Base-by-base conservation (phyloP, 495 filamentous ascomycete species). In the Aspergillus sclerotiicarbonarius region DNA sequence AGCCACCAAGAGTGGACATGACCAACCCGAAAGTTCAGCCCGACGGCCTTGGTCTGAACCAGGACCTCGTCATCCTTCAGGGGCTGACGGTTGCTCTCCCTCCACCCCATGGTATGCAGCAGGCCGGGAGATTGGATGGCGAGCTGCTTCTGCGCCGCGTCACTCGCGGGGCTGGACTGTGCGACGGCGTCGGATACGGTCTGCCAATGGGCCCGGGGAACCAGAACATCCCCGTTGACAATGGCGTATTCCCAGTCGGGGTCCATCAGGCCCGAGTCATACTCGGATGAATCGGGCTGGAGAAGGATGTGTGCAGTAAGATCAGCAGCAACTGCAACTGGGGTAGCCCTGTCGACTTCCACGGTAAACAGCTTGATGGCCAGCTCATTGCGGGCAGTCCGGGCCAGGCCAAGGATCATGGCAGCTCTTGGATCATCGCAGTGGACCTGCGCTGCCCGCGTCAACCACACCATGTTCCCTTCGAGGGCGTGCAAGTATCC, bases 371-470 rank as follows among this genome's bases (percentile, higher is more conserved):
- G 68, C 16, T 77, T 58, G 0, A 72, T 52, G 1, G 57, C 13
- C 7, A 74, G 20, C 60, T 83, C 80, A 0, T 60, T 53, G 3
- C 80, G 73, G 0, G 79, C 45, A 7, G 74, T 73, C 9, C 81
- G 64, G 3, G 73, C 68, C 0, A 78, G 3, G 0, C 81, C 81
- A 8, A 78, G 35, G 0, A 74, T 60, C 15, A 71, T 58, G 0
- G 53, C 64, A 56, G 67, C 77, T 3, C 66, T 30, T 0, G 81
- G 80, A 35, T 81, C 70, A 0, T 47, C 15, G 41, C 75, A 78
- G 0, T 51, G 19, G 1, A 68, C 58, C 50, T 81, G 76, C 10
- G 60, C 47, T 0, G 64, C 37, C 0, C 49, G 50, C 2, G 78
- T 81, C 8, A 82, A 15, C 81, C 80, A 83, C 0, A 83, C 35